Conservation (phyloP, 2,329 filamentous ascomycete genomes). For the Neospermospora avenae region DNA sequence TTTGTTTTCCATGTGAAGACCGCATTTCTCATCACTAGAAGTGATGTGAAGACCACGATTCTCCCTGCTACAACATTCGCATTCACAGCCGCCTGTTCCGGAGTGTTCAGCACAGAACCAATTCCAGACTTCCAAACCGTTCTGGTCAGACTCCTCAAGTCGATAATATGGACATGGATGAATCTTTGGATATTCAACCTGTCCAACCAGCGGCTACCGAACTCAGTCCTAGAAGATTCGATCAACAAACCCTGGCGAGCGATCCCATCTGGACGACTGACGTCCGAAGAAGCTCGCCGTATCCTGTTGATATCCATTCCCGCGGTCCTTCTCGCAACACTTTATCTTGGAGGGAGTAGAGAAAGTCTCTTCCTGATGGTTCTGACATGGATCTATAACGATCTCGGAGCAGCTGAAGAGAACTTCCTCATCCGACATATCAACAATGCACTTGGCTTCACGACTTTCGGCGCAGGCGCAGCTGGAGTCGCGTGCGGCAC, state of each 20-base stretch:
- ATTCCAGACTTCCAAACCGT: neutral
- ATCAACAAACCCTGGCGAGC: constrained; percentile 37
- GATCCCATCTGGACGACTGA: constrained; percentile 34
- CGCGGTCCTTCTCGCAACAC: constrained; percentile 23
- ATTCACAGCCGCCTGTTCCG: constrained; percentile 8
- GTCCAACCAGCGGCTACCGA: constrained; percentile 32
- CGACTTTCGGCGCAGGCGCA: constrained; percentile 33
- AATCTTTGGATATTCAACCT: constrained; percentile 35
- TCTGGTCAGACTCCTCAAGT: constrained; percentile 1
- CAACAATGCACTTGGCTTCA: constrained; percentile 13
- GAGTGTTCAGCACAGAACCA: neutral
- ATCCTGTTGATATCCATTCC: constrained; percentile 30
- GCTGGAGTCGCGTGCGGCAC: constrained; percentile 1
- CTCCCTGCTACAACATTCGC: constrained; percentile 16
- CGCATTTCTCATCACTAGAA: constrained; percentile 16
- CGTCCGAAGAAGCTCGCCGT: constrained; percentile 25
- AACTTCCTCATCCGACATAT: constrained; percentile 13
- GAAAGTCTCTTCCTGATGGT: constrained; percentile 12
- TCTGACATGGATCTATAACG: constrained; percentile 19
- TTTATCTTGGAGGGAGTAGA: constrained; percentile 33
- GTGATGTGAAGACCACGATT: constrained; percentile 17
- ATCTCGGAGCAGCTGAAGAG: constrained; percentile 12
- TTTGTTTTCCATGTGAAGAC: constrained; percentile 16
- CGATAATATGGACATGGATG: constrained; percentile 25
- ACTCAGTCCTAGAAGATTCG: constrained; percentile 33